Evolutionary conservation across 805 yeast species (phyloP).

Genomic region (Kluyveromyces starmeri): DNA sequence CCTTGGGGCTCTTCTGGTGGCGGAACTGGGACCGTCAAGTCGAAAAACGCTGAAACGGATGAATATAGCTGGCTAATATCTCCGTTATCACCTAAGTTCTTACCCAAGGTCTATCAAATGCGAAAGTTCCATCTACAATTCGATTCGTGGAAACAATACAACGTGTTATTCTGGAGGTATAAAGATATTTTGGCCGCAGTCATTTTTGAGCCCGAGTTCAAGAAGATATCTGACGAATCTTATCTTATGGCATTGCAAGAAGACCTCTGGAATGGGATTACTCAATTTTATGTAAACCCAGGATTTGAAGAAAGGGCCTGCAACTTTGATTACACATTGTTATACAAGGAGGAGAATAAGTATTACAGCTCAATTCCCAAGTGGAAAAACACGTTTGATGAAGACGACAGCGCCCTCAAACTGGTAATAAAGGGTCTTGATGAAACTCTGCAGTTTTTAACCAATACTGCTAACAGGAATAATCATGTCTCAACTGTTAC

Average conservation of each 20-base stretch:
- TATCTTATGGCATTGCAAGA: slow-evolving; percentile 22
- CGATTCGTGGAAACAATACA: slow-evolving; percentile 11
- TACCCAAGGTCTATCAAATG: slow-evolving; percentile 22
- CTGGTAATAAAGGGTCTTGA: slow-evolving; percentile 24
- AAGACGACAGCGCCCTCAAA: slow-evolving; percentile 13
- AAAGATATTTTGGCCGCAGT: slow-evolving; percentile 20
- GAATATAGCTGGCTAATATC: slow-evolving; percentile 26
- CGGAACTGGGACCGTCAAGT: not conserved
- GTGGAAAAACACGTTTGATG: slow-evolving; percentile 9
- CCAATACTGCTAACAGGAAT: slow-evolving; percentile 6
- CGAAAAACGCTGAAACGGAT: slow-evolving; percentile 4
- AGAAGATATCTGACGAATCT: slow-evolving; percentile 21
- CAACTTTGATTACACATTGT: slow-evolving; percentile 18
- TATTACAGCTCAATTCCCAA: slow-evolving; percentile 22
- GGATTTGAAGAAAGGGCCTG: not conserved
- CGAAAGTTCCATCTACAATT: slow-evolving; percentile 15
- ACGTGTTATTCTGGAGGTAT: slow-evolving; percentile 26
- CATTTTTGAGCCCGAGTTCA: slow-evolving; percentile 19
- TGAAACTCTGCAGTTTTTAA: slow-evolving; percentile 6
- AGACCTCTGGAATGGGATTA: slow-evolving; percentile 17
- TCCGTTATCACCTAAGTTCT: slow-evolving; percentile 16
- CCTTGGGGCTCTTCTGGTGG: slow-evolving; percentile 5
- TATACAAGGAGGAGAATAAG: slow-evolving; percentile 10
- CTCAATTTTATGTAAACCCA: slow-evolving; percentile 12
- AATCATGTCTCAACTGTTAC: slow-evolving; percentile 8